A percentile compares a stretch with the other conserved stretches of the same genome.
These are phyloP conservation scores for Aspergillus eucalypticola DNA, from an alignment of 2,329 filamentous ascomycete genomes.

Conservation along the genomic window DNA sequence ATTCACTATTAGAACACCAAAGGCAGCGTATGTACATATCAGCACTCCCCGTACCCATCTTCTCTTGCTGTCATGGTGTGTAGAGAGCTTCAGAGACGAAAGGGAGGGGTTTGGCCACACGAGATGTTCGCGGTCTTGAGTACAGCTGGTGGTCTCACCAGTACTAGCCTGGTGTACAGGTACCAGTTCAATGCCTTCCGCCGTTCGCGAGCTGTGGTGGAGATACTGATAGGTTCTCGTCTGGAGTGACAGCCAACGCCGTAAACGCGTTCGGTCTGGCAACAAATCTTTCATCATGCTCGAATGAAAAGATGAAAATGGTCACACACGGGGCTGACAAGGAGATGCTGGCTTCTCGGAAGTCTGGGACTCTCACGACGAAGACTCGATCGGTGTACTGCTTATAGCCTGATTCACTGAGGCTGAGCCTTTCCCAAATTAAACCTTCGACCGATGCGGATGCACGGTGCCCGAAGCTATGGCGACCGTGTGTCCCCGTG, in stretches of 20 bases:
- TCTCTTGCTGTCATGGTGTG: background rate
- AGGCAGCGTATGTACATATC: background rate
- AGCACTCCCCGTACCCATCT: constrained; percentile 3
- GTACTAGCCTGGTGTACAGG: background rate
- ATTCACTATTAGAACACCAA: background rate
- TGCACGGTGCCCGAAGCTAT: no score
- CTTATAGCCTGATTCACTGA: no score
- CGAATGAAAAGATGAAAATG: no score
- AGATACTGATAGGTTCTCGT: background rate
- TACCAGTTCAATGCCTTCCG: background rate
- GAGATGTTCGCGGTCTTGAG: background rate
- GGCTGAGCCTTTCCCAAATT: no score
- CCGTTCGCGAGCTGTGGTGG: background rate
- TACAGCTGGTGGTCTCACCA: background rate
- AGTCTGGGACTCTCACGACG: no score
- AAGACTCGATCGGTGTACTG: no score
- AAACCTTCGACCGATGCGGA: no score
- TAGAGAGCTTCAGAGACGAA: background rate
- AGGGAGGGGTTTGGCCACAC: background rate
- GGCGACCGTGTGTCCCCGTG: no score
- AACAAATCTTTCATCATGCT: background rate
- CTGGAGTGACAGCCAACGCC: background rate
- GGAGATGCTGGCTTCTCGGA: no score
- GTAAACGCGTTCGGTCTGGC: background rate
- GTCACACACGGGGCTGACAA: no score